Percentiles rank a stretch among this genome's conserved stretches.
Conservation (phyloP, 176 grass and related monocot genomes). For the Aegilops umbellulata region DNA sequence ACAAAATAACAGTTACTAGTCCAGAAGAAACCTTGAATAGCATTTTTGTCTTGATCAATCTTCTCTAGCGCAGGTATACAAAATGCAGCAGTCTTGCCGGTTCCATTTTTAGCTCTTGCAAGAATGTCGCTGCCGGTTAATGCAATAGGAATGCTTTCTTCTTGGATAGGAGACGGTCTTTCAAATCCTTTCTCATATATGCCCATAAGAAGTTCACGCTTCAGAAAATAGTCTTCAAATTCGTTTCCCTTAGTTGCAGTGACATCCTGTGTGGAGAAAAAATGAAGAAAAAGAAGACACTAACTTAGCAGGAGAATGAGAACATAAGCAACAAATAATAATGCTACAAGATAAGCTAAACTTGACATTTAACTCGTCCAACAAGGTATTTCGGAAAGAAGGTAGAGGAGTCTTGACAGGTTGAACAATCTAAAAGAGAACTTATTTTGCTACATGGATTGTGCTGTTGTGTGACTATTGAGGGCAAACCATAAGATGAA, state of each 20-base stretch:
- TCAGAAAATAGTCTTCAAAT: slow-evolving; percentile 98
- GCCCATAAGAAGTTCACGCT: slow-evolving; percentile 95
- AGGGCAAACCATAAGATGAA: slow-evolving; percentile 2
- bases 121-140: slow-evolving; percentile 95
- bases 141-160: slow-evolving; percentile 98
- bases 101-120: slow-evolving; percentile 95
- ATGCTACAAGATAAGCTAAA: neutral
- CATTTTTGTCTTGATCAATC: slow-evolving; percentile 87
- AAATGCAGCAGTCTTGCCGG: slow-evolving; percentile 92
- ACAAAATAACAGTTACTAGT: neutral
- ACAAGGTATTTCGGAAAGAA: neutral
- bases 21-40: slow-evolving; percentile 72
- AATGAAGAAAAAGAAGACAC: neutral
- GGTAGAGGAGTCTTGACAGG: neutral
- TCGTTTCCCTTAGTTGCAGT: slow-evolving; percentile 96
- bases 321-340: neutral
- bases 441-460: neutral
- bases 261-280: slow-evolving; percentile 52
- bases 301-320: neutral
- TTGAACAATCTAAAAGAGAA: neutral
- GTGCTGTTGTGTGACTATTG: neutral
- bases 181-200: slow-evolving; percentile 98
- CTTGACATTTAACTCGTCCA: neutral
- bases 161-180: slow-evolving; percentile 94
- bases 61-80: slow-evolving; percentile 94